These are phyloP conservation scores for Symbiodinium pilosum DNA, from an alignment of 73 alveolate species.

Conservation along the genomic window DNA sequence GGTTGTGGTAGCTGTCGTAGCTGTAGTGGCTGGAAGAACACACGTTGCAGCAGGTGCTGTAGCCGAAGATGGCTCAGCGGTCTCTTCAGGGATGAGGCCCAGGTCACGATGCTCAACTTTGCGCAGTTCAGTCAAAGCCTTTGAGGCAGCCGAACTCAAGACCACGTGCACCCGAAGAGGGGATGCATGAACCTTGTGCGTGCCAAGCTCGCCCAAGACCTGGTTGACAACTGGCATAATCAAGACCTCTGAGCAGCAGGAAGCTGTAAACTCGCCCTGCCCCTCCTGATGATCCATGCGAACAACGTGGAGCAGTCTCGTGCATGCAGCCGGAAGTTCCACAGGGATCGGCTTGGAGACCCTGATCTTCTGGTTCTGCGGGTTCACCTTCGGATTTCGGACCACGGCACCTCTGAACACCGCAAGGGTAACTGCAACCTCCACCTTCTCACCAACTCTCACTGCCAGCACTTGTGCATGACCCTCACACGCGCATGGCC, in stretches of 20 bases:
- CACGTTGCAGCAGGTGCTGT: not conserved
- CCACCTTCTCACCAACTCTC: not conserved
- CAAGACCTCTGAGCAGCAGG: not conserved
- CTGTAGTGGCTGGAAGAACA: not conserved
- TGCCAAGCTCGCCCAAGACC: not conserved
- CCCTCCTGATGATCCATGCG: not conserved
- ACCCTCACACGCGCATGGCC: not conserved
- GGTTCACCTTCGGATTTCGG: not conserved
- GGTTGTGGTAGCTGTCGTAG: not conserved
- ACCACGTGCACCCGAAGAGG: not conserved
- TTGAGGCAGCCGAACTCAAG: not conserved
- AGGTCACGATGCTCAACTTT: not conserved
- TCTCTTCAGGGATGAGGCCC: no score
- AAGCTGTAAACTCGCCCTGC: not conserved
- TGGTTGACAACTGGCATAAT: not conserved
- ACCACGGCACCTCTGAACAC: not conserved
- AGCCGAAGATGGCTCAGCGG: not conserved
- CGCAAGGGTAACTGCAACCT: not conserved
- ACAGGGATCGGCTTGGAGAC: not conserved
- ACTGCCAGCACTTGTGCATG: not conserved
- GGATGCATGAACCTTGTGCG: not conserved
- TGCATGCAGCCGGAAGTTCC: not conserved
- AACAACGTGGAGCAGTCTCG: not conserved
- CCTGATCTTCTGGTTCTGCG: not conserved
- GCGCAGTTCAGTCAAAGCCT: not conserved